Base-by-base conservation (phyloP, 2,329 filamentous ascomycete species). In the Cladosporium oxysporum region DNA sequence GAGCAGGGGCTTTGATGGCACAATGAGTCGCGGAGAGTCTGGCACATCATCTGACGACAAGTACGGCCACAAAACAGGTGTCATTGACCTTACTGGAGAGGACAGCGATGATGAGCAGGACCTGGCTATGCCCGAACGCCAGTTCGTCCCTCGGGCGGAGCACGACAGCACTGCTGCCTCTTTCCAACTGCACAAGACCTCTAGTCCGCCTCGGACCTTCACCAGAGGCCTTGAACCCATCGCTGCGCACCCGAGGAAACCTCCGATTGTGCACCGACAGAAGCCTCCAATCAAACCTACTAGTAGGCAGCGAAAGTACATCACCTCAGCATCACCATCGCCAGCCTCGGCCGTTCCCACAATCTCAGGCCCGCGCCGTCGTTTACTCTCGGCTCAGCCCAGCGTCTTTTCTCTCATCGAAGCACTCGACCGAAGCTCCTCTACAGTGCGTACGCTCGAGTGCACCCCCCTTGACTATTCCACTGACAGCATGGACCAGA, bases 251-350 rank as follows among this genome's bases (percentile, higher is more conserved):
- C 61, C 50, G 12, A 41, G 50, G 23, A 44, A 55, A 23, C 23
- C 61, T 3, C 61, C 61, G 1, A 31, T 63, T 14, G 26, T 63
- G 16, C 21, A 44, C 26, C 33, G 49, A n/a, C 29, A 21, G 11
- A 63, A 63, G 23, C 61, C 61, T 12, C 61, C 61, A 5, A 63
- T 63, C 35, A 63, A 63, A 16, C 61, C 61, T 28, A 16, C 4
- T n/a, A 21, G n/a, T 12, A 52, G 26, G 14, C 55, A 33, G 5
- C 55, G 33, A 2, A 58, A 21, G 10, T 3, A 10, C 2, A 23
- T 16, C 16, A 52, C 12, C 23, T 8, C 47, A 2, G 12, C 23
- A 2, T n/a, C 23, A 26, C 23, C 26, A 10, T 28, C 23, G 18
- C 58, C 26, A 2, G 18, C 18, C 5, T 18, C 35, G 7, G 35